A percentile compares a stretch with the other conserved stretches of the same genome.
phyloP scores from a whole-genome alignment of 495 filamentous ascomycete species.

The Aspergillus heteromorphus region DNA sequence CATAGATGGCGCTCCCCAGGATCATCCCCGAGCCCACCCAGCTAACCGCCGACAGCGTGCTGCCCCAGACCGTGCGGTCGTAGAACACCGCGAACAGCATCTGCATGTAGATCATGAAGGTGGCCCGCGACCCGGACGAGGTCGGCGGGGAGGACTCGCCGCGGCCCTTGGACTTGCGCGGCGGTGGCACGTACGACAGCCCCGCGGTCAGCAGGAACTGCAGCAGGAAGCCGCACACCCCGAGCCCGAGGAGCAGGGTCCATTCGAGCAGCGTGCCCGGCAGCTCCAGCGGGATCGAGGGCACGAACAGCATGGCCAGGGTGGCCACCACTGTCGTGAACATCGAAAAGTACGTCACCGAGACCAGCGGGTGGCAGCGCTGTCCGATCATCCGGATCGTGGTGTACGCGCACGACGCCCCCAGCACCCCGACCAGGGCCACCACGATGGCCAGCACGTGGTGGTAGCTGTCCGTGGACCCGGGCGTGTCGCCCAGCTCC shows the following conservation, averaged over 20 bases:
- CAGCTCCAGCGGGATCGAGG: conserved; percentile 56
- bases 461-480: conserved; percentile 45
- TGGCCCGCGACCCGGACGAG: conserved; percentile 58
- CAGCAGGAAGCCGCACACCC: conserved; percentile 73
- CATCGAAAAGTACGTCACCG: conserved; percentile 78
- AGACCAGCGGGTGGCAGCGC: conserved; percentile 77
- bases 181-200: conserved; percentile 56
- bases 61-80: conserved; percentile 74
- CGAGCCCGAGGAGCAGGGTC: conserved; percentile 63
- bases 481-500: conserved; percentile 19
- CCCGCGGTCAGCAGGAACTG: conserved; percentile 86
- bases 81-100: conserved; percentile 87
- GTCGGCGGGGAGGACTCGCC: conserved; percentile 14
- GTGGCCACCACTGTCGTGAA: conserved; percentile 64
- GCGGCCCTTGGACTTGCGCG: conserved; percentile 19
- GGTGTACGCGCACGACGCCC: conserved; percentile 70
- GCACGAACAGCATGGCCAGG: conserved; percentile 52
- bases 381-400: conserved; percentile 80
- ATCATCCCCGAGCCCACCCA: conserved; percentile 74
- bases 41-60: conserved; percentile 58
- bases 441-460: conserved; percentile 67
- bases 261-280: conserved; percentile 62
- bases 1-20: conserved; percentile 73
- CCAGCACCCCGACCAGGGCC: conserved; percentile 75
- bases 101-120: conserved; percentile 85